Conservation (phyloP, 2,329 filamentous ascomycete species). For the Emergomyces africanus region DNA sequence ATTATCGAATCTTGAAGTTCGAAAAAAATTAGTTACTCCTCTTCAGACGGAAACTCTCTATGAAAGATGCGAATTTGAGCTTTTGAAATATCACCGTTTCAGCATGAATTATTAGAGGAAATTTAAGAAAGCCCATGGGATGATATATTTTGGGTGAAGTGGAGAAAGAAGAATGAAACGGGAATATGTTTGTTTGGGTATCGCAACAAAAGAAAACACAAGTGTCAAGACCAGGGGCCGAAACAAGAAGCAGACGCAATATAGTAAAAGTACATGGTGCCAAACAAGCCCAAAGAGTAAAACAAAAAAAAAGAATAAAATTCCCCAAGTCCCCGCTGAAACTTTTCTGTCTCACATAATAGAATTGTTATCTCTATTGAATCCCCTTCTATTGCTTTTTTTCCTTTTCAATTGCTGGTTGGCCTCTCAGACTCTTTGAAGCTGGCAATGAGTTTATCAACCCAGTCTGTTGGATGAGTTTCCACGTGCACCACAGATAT, state of each 20-base stretch:
- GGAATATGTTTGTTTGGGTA: not conserved
- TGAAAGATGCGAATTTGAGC: too few relatives aligned
- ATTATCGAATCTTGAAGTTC: too few relatives aligned
- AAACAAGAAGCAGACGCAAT: not conserved
- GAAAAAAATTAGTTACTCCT: too few relatives aligned
- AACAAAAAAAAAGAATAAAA: too few relatives aligned
- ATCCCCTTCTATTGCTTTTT: constrained; percentile 3
- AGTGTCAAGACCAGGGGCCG: not conserved
- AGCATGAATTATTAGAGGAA: too few relatives aligned
- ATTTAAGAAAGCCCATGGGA: not conserved
- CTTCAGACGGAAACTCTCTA: too few relatives aligned
- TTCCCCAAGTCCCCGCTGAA: not conserved
- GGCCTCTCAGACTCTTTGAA: not conserved
- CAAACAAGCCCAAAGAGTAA: not conserved
- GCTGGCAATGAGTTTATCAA: not conserved
- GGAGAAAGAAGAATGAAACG: too few relatives aligned
- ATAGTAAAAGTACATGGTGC: not conserved
- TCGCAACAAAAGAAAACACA: not conserved
- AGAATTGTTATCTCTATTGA: not conserved
- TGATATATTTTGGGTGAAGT: not conserved
- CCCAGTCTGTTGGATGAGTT: constrained; percentile 27
- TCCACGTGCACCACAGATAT: constrained; percentile 83
- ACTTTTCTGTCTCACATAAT: not conserved
- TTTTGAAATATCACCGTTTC: too few relatives aligned
- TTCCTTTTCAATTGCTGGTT: not conserved